Evolutionary conservation across 768 basidiomycete genomes (phyloP).

Genomic region (Termitomyces titanicus): DNA sequence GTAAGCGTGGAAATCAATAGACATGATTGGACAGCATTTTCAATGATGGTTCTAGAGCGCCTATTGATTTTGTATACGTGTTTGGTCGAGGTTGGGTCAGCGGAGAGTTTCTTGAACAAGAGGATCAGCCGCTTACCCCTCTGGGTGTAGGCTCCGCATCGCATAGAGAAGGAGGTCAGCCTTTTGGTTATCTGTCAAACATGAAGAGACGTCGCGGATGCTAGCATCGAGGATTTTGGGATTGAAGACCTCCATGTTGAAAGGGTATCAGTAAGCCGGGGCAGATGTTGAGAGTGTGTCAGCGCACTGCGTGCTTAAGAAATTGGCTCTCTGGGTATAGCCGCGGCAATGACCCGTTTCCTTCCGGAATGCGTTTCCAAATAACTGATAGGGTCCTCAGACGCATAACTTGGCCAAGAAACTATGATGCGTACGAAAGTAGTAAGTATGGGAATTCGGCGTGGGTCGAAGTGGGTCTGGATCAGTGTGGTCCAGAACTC

Average conservation of each 20-base stretch:
- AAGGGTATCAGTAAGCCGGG: background rate
- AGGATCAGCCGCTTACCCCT: conserved; percentile 44
- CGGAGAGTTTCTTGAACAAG: no score
- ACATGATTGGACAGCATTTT: conserved; percentile 73
- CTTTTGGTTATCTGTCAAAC: conserved; percentile 62
- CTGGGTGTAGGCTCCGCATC: conserved; percentile 74
- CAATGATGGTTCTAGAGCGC: conserved; percentile 59
- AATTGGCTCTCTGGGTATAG: background rate
- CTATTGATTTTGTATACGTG: conserved; percentile 21
- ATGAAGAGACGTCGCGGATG: conserved; percentile 61
- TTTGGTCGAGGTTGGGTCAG: background rate
- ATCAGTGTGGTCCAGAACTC: conserved; percentile 13
- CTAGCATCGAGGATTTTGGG: conserved; percentile 75
- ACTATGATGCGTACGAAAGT: background rate
- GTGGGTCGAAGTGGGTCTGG: conserved; percentile 9
- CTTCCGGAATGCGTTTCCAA: background rate
- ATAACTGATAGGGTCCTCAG: conserved; percentile 1
- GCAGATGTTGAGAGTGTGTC: background rate
- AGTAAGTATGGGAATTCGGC: background rate
- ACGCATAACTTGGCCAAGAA: background rate
- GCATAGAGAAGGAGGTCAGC: conserved; percentile 72
- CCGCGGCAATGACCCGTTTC: conserved; percentile 3
- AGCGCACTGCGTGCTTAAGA: background rate
- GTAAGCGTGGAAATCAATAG: conserved; percentile 53
- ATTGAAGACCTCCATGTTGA: conserved; percentile 61